Base-by-base conservation (phyloP, 352 stramenopile genomes). In the Elongisporangium senticosum region DNA sequence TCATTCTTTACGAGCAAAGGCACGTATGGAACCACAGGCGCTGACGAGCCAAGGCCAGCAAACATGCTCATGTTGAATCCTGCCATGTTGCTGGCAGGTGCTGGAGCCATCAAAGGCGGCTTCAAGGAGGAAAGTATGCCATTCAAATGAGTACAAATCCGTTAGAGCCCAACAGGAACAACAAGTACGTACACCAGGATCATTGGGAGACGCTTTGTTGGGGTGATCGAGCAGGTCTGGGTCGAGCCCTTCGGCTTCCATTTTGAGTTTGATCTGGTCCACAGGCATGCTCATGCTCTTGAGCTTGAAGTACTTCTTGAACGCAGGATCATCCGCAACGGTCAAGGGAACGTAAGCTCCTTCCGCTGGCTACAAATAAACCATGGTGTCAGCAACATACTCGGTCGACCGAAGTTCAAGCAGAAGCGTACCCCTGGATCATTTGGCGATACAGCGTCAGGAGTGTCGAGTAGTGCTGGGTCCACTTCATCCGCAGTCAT, bases 271-370 rank as follows among this genome's bases (percentile, higher is more conserved):
- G 64, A 96, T 92, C 49, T 94, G 77, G 19, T 90, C 78, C 14
- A 87, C 49, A 0, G 84, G 71, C 85, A 96, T 93, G 64, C 83
- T 71, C 80, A 95, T 86, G 14, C 53, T 66, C 65, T 91, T 92
- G 26, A 96, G 70, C 69, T 94, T 90, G 63, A 95, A 93, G 62
- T 92, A 96, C 63, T 91, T 92, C 49, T 81, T 83, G 55, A 90
- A 89, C 26, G 65, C 83, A 11, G 83, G 76, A 56, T 96, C 86
- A 33, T 97, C 82, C 3, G 68, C 72, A 19, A 89, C 78, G 4
- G 80, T 85, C 68, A 93, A 70, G 3, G 76, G 74, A 4, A 84
- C 74, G 64, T 93, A 90, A 14, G 74, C 78, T 6, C 78, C 72
- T 53, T 86, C 80, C 14, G 81, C 64, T 47, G 85, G 69, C 80